Evolutionary conservation across 768 basidiomycete genomes (phyloP), one percentile per base, ranked within the genome.

Genomic region (Trametes sanguinea): DNA sequence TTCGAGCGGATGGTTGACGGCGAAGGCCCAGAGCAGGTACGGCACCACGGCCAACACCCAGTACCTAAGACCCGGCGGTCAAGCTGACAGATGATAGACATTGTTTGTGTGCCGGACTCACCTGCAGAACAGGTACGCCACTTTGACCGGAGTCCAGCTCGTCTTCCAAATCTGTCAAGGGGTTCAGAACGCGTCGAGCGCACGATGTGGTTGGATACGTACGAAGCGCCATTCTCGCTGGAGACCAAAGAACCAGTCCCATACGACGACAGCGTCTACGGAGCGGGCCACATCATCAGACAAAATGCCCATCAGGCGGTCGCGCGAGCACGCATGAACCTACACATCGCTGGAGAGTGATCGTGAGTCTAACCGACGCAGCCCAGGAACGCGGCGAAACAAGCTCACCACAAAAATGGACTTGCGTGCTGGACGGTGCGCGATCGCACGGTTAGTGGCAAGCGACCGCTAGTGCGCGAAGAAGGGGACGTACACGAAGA

Each of bases 91-190:
- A 30, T 11, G 30, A 4, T 27, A 30, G 30, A 14, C 8, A 32
- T 8, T 50, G 30, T 5, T 8, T 8, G 32, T n/a, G 48, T 14
- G 45, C 27, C 45, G 30, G 45, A 77, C 83, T 73, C 71, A 85
- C 90, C 90, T 84, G 78, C 90, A 92, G 80, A 92, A 90, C 66
- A 92, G 81, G 75, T 92, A 92, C 51, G 90, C 86, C 61, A 85
- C 73, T 75, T 92, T 92, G 72, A 92, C 90, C 50, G 90, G 89
- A 42, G 89, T 91, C 90, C 90, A 92, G 66, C 81, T 82, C 13
- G 88, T 90, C 76, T 83, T 89, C 90, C 90, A 92, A 65, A 91
- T 83, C 90, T 92, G 66, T 55, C 50, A 47, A 53, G 58, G n/a
- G 33, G 27, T 22, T 52, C 16, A 61, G 33, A 13, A 43, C 32